Base-by-base conservation (phyloP, 306 rosid genomes). In the Quercus variabilis region DNA sequence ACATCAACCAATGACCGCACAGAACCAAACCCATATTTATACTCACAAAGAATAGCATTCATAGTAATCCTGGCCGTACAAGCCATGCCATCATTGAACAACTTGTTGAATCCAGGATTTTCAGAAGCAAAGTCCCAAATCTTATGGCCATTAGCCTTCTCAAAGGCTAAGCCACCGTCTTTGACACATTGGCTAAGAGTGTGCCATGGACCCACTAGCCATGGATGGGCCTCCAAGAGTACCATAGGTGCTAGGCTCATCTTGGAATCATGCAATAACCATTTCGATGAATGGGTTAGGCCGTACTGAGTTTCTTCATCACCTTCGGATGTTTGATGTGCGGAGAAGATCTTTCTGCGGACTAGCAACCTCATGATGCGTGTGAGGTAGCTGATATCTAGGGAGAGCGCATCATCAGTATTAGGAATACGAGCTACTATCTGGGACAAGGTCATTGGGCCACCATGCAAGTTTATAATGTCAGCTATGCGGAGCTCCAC, bases 71-170 rank as follows among this genome's bases (percentile, higher is more conserved):
- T 76, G 18, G 86, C 60, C 0, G 84, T 33, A 21, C 84, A 81
- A 0, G 80, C 80, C 90, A 87, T 83, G 26, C 70, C 84, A 20
- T 76, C 78, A 19, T 84, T 87, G 78, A 87, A 79, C 21, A 78
- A 5, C 43, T 30, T 78, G 25, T 30, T 33, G 82, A 67, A 0
- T 56, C 83, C 18, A 78, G 76, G 14, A 7, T 38, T 38, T 38
- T 38, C 46, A 38, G 46, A 38, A 38, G 46, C 46, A 0, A 38
- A 38, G 46, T 86, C 87, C 77, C 85, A 86, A 17, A 86, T 75
- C 33, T 80, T 68, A 0, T 18, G 55, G 33, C 83, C 90, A 46
- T 86, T 81, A 18, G 85, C 81, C 55, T 70, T 79, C 23, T 72
- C 1, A 19, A 86, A 86, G 1, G 87, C 81, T 2, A 52, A 7